These are phyloP conservation scores for Salix caprea DNA, from an alignment of 345 rosid genomes.

Conservation along the genomic window DNA sequence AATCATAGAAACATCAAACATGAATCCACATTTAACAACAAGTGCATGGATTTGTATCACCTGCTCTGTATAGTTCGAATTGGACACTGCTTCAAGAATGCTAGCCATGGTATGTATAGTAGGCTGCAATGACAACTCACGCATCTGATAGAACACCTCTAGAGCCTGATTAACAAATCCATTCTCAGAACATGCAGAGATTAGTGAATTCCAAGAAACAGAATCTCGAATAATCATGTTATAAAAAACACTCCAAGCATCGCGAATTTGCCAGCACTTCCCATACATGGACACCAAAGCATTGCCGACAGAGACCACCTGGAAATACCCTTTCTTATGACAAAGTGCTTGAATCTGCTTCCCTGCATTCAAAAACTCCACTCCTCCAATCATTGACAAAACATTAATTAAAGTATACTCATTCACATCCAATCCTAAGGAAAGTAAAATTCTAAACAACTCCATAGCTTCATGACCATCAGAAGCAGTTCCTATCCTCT, in stretches of 20 bases:
- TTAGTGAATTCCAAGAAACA: slow-evolving; percentile 42
- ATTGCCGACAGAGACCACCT: slow-evolving; percentile 34
- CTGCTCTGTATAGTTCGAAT: slow-evolving; percentile 20
- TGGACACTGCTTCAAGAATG: slow-evolving; percentile 31
- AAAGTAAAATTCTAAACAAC: slow-evolving; percentile 22
- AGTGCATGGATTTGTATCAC: slow-evolving; percentile 33
- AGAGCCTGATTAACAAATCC: slow-evolving; percentile 28
- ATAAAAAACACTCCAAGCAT: slow-evolving; percentile 30
- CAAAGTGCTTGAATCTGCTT: slow-evolving; percentile 40
- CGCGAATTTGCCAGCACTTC: slow-evolving; percentile 23
- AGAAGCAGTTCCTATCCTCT: slow-evolving; percentile 37
- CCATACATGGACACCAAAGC: slow-evolving; percentile 35
- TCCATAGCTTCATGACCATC: slow-evolving; percentile 29
- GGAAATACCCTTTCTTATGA: slow-evolving; percentile 25
- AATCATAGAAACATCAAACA: slow-evolving; percentile 26
- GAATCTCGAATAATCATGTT: slow-evolving; percentile 27
- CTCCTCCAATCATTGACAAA: slow-evolving; percentile 24
- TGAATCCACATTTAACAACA: slow-evolving; percentile 31
- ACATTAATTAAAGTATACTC: slow-evolving; percentile 33
- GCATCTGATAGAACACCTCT: slow-evolving; percentile 27
- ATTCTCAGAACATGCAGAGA: slow-evolving; percentile 37
- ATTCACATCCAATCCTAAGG: slow-evolving; percentile 19
- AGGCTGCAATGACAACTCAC: slow-evolving; percentile 8
- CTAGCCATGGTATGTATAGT: slow-evolving; percentile 30
- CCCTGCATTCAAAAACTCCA: slow-evolving; percentile 20